phyloP scores from a whole-genome alignment of 345 rosid genomes.

The Pistacia integerrima region DNA sequence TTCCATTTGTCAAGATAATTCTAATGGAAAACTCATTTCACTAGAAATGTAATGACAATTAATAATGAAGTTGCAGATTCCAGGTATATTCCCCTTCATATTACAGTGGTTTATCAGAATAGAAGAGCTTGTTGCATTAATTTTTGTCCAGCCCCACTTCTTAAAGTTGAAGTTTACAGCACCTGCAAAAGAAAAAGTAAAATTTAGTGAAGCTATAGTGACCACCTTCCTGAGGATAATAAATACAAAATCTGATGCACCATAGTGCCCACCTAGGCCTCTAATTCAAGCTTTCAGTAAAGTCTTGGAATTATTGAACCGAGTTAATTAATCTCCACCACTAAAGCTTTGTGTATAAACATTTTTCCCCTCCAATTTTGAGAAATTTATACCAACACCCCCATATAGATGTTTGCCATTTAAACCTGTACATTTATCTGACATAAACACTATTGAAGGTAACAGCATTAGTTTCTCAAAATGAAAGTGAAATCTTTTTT shows the following conservation, averaged over 20 bases:
- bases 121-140: slow-evolving; percentile 5
- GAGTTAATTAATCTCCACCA: no score
- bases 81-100: slow-evolving; percentile 11
- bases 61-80: slow-evolving; percentile 20
- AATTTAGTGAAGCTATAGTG: not conserved
- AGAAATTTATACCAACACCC: no score
- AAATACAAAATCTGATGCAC: not conserved
- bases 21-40: slow-evolving; percentile 12
- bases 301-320: not conserved
- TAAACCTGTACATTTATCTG: no score
- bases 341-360: no score
- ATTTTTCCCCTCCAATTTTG: no score
- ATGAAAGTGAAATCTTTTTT: no score
- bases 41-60: slow-evolving; percentile 4
- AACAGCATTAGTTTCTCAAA: no score
- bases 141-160: slow-evolving; percentile 22
- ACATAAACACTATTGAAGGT: no score
- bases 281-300: not conserved
- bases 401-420: no score
- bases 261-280: not conserved
- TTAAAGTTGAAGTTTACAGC: slow-evolving; percentile 16
- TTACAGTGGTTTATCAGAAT: not conserved
- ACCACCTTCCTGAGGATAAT: not conserved
- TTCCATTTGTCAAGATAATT: slow-evolving; percentile 28
- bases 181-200: not conserved